Conservation (phyloP, 2,329 filamentous ascomycete species). For the Tympanopsis confertula region DNA sequence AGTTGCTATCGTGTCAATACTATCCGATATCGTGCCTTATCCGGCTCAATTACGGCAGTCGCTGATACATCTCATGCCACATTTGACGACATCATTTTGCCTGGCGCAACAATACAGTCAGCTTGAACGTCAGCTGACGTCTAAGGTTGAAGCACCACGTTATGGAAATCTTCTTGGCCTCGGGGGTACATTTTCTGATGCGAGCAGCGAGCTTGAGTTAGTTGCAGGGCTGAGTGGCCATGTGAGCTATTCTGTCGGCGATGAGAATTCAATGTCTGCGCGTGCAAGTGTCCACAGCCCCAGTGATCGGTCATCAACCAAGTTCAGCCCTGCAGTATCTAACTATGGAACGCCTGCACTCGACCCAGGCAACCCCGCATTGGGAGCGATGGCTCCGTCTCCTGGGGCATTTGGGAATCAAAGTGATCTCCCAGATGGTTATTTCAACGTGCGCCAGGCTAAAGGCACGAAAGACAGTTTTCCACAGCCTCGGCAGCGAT, state of each 20-base stretch:
- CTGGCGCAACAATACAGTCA: slow-evolving; percentile 48
- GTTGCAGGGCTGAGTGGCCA: slow-evolving; percentile 30
- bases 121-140: slow-evolving; percentile 33
- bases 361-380: not conserved
- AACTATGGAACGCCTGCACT: no score
- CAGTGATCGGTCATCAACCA: not conserved
- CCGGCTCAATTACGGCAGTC: slow-evolving; percentile 44
- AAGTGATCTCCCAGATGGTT: not conserved
- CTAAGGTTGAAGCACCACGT: slow-evolving; percentile 31
- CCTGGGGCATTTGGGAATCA: not conserved
- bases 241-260: not conserved
- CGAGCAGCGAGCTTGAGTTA: slow-evolving; percentile 32
- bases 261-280: not conserved
- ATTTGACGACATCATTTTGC: slow-evolving; percentile 49
- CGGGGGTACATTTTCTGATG: slow-evolving; percentile 33
- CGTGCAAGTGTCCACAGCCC: not conserved
- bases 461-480: not conserved
- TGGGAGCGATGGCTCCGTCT: no score
- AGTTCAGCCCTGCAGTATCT: not conserved
- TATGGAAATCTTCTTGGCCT: slow-evolving; percentile 31
- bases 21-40: slow-evolving; percentile 46
- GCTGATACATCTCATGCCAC: slow-evolving; percentile 44
- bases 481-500: not conserved
- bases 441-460: not conserved
- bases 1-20: slow-evolving; percentile 48